Conservation (phyloP, 305 asterid species). For the Coffea humblotiana region DNA sequence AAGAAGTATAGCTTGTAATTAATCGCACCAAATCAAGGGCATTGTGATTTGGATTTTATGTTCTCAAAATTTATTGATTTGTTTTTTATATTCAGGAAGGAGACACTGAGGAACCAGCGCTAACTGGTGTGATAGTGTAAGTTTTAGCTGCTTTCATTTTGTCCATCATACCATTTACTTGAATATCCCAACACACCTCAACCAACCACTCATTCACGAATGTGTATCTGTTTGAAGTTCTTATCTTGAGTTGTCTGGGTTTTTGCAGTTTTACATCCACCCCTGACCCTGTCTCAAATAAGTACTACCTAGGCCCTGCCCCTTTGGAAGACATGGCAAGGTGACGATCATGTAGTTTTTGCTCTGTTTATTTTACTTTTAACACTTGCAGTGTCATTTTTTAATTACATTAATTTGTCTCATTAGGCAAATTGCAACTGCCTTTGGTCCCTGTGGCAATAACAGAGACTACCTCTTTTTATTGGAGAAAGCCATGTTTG, state of each 20-base stretch:
- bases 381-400: not conserved
- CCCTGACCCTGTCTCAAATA: conserved; percentile 68
- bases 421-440: conserved; percentile 78
- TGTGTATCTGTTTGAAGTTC: not conserved
- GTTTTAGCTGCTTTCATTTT: conserved; percentile 21
- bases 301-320: conserved; percentile 90
- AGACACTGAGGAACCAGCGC: conserved; percentile 50
- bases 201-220: not conserved
- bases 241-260: not conserved
- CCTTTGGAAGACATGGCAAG: conserved; percentile 88
- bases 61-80: not conserved
- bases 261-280: conserved; percentile 81
- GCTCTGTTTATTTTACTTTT: not conserved
- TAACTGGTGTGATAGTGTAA: conserved; percentile 76
- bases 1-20: too few species aligned
- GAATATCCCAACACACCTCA: too few species aligned
- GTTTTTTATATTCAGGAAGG: conserved; percentile 56
- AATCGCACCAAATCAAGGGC: too few species aligned
- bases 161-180: not conserved
- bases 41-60: too few species aligned
- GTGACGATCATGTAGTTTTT: conserved; percentile 13
- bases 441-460: conserved; percentile 86
- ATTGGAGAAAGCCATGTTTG: conserved; percentile 62
- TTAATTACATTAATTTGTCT: not conserved
- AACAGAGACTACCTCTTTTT: conserved; percentile 76